Evolutionary conservation across 371 early-diverging fungal genomes (phyloP).

Genomic region (Circinella umbellata): DNA sequence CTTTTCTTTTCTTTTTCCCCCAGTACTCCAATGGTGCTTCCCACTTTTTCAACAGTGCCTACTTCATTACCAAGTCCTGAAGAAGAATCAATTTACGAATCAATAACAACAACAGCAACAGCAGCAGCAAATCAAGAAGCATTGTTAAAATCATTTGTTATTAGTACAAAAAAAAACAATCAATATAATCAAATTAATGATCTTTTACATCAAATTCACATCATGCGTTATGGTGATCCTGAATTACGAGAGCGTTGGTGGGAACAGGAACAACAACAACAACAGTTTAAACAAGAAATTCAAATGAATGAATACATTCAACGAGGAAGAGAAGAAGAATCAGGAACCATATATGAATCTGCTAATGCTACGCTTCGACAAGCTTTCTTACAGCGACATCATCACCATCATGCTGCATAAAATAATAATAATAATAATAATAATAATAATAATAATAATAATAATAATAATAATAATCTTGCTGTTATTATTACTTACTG

Average conservation of each 20-base stretch:
- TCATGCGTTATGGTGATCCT: conserved; percentile 31
- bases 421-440: too few species aligned
- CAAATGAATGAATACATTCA: not conserved
- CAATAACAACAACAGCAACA: not conserved
- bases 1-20: not conserved
- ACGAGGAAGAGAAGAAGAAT: not conserved
- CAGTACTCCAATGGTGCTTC: not conserved
- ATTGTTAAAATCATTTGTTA: conserved; percentile 15
- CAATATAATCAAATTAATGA: conserved; percentile 29
- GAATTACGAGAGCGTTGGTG: conserved; percentile 30
- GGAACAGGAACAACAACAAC: conserved; percentile 8
- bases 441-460: too few species aligned
- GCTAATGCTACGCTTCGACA: conserved; percentile 22
- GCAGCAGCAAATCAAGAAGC: not conserved
- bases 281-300: not conserved
- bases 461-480: too few species aligned
- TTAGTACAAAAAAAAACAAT: conserved; percentile 10
- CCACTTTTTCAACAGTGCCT: not conserved
- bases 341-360: conserved; percentile 8
- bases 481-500: too few species aligned
- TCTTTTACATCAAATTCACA: conserved; percentile 23
- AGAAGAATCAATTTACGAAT: not conserved
- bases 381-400: conserved; percentile 26
- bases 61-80: not conserved
- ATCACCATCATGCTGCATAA: not conserved